phyloP scores from a whole-genome alignment of 805 yeast genomes.

The Yarrowia sp. region DNA sequence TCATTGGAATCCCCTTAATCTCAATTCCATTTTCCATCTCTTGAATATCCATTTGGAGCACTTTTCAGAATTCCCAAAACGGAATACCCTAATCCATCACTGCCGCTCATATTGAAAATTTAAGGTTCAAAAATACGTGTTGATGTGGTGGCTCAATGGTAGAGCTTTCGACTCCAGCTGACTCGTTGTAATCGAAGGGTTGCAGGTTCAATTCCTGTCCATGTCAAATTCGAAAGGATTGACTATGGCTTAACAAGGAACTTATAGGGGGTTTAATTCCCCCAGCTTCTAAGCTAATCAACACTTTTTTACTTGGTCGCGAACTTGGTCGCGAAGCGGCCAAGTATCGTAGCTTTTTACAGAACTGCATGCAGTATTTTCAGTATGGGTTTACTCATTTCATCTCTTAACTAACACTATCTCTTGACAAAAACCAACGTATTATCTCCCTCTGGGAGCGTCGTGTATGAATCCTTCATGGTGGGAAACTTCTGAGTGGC shows the following conservation, averaged over 20 bases:
- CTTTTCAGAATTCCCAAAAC: background rate
- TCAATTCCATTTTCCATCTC: background rate
- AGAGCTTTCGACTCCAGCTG: conserved; percentile 67
- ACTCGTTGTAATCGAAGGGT: conserved; percentile 55
- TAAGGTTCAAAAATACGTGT: conserved; percentile 6
- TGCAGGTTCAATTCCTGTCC: conserved; percentile 83
- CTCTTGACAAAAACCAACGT: background rate
- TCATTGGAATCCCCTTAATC: no score
- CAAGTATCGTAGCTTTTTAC: no score
- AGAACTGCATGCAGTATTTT: no score
- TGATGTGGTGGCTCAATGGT: conserved; percentile 62
- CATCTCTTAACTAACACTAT: background rate
- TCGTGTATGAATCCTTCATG: conserved; percentile 16
- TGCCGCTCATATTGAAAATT: background rate
- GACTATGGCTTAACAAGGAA: conserved; percentile 10
- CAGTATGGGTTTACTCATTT: no score
- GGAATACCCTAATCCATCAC: background rate
- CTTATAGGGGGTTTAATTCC: conserved; percentile 9
- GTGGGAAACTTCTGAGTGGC: background rate
- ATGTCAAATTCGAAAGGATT: conserved; percentile 46
- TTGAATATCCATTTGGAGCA: background rate
- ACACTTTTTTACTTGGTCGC: background rate
- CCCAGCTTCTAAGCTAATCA: conserved; percentile 19
- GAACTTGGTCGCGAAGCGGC: no score
- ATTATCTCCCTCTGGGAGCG: background rate